Percentiles rank a stretch among this genome's conserved stretches.
Evolutionary conservation across 1,139 yeast species (phyloP).

Genomic region (Pichia sp.): DNA sequence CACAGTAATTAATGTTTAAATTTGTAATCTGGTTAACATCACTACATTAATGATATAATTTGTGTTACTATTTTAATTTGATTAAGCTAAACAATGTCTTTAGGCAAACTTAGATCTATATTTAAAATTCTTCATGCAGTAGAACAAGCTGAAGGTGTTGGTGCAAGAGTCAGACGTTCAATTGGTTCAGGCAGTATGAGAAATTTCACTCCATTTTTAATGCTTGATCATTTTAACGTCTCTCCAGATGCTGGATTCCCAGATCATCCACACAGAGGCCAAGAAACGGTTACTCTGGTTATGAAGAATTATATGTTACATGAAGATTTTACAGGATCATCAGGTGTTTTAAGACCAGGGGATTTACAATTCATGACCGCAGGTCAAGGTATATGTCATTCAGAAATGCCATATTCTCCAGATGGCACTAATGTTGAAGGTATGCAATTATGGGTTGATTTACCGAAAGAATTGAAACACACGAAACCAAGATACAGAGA

Average conservation of each 20-base stretch:
- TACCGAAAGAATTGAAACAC: conserved; percentile 64
- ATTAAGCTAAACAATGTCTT: too few relatives aligned
- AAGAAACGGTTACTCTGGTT: conserved; percentile 77
- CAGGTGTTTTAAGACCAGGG: conserved; percentile 74
- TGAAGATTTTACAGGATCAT: conserved; percentile 84
- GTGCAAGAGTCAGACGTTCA: conserved; percentile 78
- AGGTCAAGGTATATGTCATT: conserved; percentile 80
- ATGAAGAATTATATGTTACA: conserved; percentile 76
- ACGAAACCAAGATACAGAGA: conserved; percentile 78
- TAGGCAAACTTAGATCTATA: too few relatives aligned
- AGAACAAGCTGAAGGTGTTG: conserved; percentile 82
- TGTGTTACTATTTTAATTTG: too few relatives aligned
- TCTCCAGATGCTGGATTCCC: conserved; percentile 66
- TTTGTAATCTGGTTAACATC: too few relatives aligned
- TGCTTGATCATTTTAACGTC: conserved; percentile 74
- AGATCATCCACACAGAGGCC: conserved; percentile 90
- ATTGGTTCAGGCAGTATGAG: conserved; percentile 64
- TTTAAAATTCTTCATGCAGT: conserved; percentile 55
- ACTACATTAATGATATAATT: too few relatives aligned
- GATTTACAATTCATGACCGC: conserved; percentile 96
- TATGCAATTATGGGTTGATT: conserved; percentile 87
- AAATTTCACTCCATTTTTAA: conserved; percentile 74
- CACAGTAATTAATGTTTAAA: too few relatives aligned
- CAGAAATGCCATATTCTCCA: conserved; percentile 71
- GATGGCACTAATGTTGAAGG: conserved; percentile 60